Evolutionary conservation across 164 flowering plant species (phyloP).

Genomic region (Magnolia changhungtana): DNA sequence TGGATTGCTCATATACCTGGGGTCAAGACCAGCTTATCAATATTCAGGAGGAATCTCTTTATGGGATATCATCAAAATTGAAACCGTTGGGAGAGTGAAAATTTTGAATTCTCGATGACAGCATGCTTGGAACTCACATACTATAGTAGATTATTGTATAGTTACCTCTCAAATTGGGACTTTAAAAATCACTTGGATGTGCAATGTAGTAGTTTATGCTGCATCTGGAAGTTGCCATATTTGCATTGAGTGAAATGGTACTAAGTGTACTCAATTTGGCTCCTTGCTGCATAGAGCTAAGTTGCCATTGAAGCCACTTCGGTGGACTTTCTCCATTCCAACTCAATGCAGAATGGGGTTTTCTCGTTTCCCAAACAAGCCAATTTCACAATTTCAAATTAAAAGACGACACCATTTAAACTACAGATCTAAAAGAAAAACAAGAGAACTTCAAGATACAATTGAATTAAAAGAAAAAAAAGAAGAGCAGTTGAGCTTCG

Average conservation of each 20-base stretch:
- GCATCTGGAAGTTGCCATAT: neutral
- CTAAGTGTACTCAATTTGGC: neutral
- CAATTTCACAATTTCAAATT: neutral
- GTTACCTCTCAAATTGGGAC: neutral
- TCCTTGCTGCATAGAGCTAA: neutral
- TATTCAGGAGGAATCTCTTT: neutral
- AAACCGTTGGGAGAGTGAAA: neutral
- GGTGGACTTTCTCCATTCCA: neutral
- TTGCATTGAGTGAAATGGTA: neutral
- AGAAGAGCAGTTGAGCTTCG: neutral
- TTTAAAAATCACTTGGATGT: too few species aligned
- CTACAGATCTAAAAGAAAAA: neutral
- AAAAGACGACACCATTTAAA: neutral
- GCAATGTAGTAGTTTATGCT: neutral
- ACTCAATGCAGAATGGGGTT: neutral
- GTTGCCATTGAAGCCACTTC: neutral
- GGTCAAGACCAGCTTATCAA: neutral
- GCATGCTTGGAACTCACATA: neutral
- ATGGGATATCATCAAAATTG: neutral
- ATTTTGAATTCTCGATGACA: neutral
- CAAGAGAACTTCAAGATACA: neutral
- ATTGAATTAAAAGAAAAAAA: neutral
- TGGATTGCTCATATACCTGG: constrained; percentile 80
- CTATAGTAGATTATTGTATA: neutral
- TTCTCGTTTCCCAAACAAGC: neutral